A percentile compares a stretch with the other conserved stretches of the same genome.
Conservation (phyloP, 495 filamentous ascomycete genomes). For the Penicillium ochrochloron region DNA sequence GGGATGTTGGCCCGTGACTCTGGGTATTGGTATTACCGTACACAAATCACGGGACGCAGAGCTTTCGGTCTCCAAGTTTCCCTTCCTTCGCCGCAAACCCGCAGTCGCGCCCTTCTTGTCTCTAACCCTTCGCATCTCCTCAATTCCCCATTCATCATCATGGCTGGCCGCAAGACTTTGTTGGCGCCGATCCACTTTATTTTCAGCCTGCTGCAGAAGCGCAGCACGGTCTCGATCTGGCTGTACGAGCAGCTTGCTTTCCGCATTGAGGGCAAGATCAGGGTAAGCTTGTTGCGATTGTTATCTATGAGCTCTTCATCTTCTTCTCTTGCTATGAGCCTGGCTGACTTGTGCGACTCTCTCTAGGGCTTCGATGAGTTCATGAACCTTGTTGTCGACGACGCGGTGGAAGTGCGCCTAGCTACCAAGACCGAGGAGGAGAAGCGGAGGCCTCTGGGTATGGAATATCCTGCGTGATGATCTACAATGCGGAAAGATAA, state of each 20-base stretch:
- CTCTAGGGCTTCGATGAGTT: constrained; percentile 93
- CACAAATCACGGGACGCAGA: constrained; percentile 36
- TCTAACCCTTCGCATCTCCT: constrained; percentile 1
- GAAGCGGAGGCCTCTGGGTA: constrained; percentile 79
- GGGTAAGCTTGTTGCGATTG: constrained; percentile 54
- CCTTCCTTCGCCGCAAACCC: constrained; percentile 11
- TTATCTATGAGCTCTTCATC: background rate
- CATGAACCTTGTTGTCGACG: constrained; percentile 97
- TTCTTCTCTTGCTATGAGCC: background rate
- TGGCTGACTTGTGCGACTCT: background rate
- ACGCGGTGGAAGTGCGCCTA: constrained; percentile 90
- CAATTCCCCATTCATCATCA: constrained; percentile 43
- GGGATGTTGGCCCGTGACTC: constrained; percentile 45
- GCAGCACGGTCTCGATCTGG: constrained; percentile 90
- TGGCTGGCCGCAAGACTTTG: constrained; percentile 89
- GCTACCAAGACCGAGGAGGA: constrained; percentile 82
- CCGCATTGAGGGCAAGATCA: constrained; percentile 92
- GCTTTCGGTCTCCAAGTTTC: constrained; percentile 18
- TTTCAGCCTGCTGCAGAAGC: constrained; percentile 92
- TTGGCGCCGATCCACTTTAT: constrained; percentile 98
- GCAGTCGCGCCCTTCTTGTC: background rate
- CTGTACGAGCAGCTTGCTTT: constrained; percentile 93
- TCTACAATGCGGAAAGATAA: background rate
- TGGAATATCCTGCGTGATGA: constrained; percentile 24
- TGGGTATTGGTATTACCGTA: constrained; percentile 35